These are phyloP conservation scores for Panicum virgatum DNA, from an alignment of 202 grass and related monocot species.

Conservation along the genomic window DNA sequence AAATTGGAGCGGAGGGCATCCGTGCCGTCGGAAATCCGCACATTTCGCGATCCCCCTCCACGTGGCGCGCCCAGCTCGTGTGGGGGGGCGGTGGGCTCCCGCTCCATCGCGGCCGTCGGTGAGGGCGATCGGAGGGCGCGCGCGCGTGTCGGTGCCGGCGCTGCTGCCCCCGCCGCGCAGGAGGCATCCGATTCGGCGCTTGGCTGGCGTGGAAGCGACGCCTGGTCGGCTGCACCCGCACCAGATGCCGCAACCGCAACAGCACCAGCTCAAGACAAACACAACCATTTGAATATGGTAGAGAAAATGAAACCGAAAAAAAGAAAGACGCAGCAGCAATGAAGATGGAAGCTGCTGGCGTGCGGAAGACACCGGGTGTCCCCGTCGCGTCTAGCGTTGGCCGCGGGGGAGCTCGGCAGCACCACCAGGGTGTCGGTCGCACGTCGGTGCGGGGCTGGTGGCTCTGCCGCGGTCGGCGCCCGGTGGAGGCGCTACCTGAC, in stretches of 20 bases:
- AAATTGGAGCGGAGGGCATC: neutral
- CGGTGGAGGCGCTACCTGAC: neutral
- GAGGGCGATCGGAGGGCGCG: too few species aligned
- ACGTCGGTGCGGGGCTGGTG: neutral
- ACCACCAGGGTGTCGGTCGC: neutral
- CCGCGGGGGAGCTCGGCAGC: neutral
- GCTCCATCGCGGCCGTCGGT: neutral
- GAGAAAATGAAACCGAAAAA: too few species aligned
- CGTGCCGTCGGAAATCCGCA: neutral
- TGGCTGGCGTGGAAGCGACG: conserved; percentile 57
- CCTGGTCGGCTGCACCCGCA: neutral
- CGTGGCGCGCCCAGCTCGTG: neutral
- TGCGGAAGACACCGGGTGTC: neutral
- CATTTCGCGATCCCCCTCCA: conserved; percentile 14
- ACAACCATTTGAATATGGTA: too few species aligned
- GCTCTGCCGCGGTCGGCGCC: neutral
- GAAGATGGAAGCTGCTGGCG: neutral
- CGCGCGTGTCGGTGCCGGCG: neutral
- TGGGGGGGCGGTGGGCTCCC: neutral
- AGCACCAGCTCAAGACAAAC: neutral
- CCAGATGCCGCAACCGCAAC: neutral
- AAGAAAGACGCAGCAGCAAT: neutral
- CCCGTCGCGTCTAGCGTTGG: neutral
- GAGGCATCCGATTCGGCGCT: conserved; percentile 21
- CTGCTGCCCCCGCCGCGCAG: neutral